Percentiles rank a stretch among this genome's conserved stretches.
phyloP scores from a whole-genome alignment of 495 filamentous ascomycete species.

The Tuber brumale region DNA sequence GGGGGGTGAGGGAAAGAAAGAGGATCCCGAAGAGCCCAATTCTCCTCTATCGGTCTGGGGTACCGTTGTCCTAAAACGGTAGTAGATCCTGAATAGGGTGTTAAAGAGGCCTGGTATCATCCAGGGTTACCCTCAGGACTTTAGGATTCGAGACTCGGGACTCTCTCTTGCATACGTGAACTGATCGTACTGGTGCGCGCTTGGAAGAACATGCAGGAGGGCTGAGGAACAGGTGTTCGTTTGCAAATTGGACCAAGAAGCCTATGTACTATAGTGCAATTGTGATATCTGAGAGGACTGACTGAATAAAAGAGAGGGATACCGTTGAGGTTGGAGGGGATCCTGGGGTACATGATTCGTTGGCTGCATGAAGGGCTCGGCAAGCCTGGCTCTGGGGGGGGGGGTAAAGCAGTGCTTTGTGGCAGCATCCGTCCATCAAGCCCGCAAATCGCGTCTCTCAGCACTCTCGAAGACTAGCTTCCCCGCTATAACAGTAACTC shows the following conservation, averaged over 20 bases:
- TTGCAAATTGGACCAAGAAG: slow-evolving; percentile 37
- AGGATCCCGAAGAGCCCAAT: not conserved
- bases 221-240: slow-evolving; percentile 42
- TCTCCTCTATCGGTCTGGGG: not conserved
- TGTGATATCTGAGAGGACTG: slow-evolving; percentile 40
- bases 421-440: slow-evolving; percentile 21
- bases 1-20: not conserved
- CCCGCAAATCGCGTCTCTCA: slow-evolving; percentile 14
- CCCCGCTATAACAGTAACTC: slow-evolving; percentile 18
- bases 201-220: slow-evolving; percentile 39
- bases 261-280: slow-evolving; percentile 13
- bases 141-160: slow-evolving; percentile 1
- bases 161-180: slow-evolving; percentile 41
- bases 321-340: slow-evolving; percentile 36
- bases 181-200: slow-evolving; percentile 39
- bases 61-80: slow-evolving; percentile 23
- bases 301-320: slow-evolving; percentile 29
- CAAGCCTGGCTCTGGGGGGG: slow-evolving; percentile 19
- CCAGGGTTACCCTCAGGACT: slow-evolving; percentile 7
- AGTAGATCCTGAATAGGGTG: slow-evolving; percentile 25
- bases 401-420: slow-evolving; percentile 20
- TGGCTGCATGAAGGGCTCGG: slow-evolving; percentile 29
- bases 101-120: slow-evolving; percentile 15
- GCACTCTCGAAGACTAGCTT: slow-evolving; percentile 13
- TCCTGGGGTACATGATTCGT: slow-evolving; percentile 36